phyloP scores from a whole-genome alignment of 108 stramenopile genomes.

The Fragilaria crotonensis region DNA sequence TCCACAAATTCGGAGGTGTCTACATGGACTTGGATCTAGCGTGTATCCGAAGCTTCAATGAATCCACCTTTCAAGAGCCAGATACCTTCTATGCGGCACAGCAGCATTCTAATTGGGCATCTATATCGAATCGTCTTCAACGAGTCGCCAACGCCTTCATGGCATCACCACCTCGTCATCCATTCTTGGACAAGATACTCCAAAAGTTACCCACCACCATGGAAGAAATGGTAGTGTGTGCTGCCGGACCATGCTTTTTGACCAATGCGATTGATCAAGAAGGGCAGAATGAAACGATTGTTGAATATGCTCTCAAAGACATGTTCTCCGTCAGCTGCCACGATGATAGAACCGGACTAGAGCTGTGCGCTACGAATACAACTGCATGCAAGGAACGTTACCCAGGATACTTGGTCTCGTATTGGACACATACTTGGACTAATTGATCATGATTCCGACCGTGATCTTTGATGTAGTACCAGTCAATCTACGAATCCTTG shows the following conservation, averaged over 20 bases:
- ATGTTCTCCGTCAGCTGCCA: neutral
- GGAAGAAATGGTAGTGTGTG: neutral
- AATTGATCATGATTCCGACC: neutral
- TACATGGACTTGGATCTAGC: slow-evolving; percentile 6
- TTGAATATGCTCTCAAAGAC: neutral
- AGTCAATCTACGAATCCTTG: no score
- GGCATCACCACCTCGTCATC: neutral
- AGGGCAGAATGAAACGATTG: neutral
- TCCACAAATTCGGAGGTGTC: slow-evolving; percentile 16
- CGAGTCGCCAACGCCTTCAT: neutral
- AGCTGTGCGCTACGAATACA: neutral
- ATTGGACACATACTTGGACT: neutral
- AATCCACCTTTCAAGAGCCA: neutral
- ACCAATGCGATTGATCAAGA: neutral
- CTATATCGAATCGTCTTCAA: neutral
- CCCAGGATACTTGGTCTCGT: neutral
- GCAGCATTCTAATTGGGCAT: neutral
- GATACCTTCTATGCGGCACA: neutral
- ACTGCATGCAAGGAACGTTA: neutral
- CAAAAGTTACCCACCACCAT: neutral
- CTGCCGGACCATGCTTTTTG: neutral
- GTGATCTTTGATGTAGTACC: no score
- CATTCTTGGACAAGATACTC: neutral
- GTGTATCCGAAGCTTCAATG: neutral
- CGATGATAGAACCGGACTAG: neutral